Evolutionary conservation across 345 rosid species (phyloP), one percentile per base, ranked within the genome.

Genomic region (Balakata baccata): DNA sequence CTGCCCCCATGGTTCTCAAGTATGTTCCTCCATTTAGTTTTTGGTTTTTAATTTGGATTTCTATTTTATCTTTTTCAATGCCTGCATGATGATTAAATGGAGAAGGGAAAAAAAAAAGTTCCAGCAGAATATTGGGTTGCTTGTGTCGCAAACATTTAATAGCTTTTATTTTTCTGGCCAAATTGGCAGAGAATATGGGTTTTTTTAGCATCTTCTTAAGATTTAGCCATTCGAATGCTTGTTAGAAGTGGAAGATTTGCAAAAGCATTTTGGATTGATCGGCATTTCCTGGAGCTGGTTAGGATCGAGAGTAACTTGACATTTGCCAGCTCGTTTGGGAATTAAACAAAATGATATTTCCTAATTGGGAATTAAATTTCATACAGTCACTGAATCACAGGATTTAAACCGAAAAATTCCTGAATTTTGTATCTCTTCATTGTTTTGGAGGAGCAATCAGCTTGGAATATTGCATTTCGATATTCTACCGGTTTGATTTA

Each of bases 1-100:
- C 64, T 6, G 41, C 39, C 41, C 41, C 64, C 38, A 76, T 76
- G 75, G 71, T 76, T 45, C 70, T 76, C 70, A 76, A 76, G 79
- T 63, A 53, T 18, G 75, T 34, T 34, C 6, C 47, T 11, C 47
- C 7, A 4, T 3, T 11, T 7, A 43, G 17, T 60, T 11, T 12
- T 57, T 14, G 16, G 3, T 0, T 7, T n/a, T 18, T 9, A 17
- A 34, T 22, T 9, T 3, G 4, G 13, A 29, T 60, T 29, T 10
- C 25, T 23, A 59, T 59, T 25, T 29, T 29, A 29, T 29, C 29
- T 25, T 8, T 57, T 57, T 57, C 61, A 22, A 11, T 22, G 61
- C 29, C 62, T 22, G 12, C 11, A 22, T 10, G 16, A 25, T 58
- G 62, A 3, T 11, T 22, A 58, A 22, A 10, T 20, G 60, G 3